phyloP scores from a whole-genome alignment of 2,329 filamentous ascomycete species.

The Onygena corvina region DNA sequence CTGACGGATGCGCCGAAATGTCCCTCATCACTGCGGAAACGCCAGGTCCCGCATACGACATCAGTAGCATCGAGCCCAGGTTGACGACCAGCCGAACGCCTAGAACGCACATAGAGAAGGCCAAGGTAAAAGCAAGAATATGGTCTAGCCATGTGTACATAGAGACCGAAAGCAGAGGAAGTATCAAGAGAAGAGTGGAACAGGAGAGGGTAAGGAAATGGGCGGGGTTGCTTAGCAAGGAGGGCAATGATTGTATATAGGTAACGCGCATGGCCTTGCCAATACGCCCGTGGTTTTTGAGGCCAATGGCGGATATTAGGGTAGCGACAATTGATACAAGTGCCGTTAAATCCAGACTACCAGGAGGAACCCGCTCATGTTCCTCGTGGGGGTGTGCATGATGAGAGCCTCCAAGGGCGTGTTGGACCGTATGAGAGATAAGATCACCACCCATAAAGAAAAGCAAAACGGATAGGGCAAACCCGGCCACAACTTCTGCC shows the following conservation, averaged over 20 bases:
- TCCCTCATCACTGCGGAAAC: conserved; percentile 69
- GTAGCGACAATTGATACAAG: conserved; percentile 73
- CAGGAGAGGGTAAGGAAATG: conserved; percentile 89
- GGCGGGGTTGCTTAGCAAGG: conserved; percentile 83
- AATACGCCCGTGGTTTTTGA: conserved; percentile 85
- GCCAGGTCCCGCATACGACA: conserved; percentile 60
- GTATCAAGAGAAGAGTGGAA: conserved; percentile 63
- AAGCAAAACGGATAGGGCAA: conserved; percentile 89
- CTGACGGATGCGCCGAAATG: conserved; percentile 66
- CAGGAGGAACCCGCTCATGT: conserved; percentile 57
- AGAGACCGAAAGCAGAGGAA: conserved; percentile 70
- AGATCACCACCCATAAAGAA: conserved; percentile 97
- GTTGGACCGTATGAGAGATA: conserved; percentile 84
- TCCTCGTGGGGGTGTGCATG: conserved; percentile 63
- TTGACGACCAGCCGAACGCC: conserved; percentile 73
- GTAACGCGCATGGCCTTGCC: conserved; percentile 80
- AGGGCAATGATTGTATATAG: conserved; percentile 69
- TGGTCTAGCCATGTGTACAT: conserved; percentile 76
- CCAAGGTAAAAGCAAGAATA: conserved; percentile 66
- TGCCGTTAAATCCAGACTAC: conserved; percentile 69
- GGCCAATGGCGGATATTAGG: conserved; percentile 69
- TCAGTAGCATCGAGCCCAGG: conserved; percentile 85
- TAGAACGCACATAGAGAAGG: conserved; percentile 76
- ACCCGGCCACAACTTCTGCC: conserved; percentile 85
- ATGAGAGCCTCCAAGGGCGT: conserved; percentile 66